These are phyloP conservation scores for Aquilaria malaccensis DNA, from an alignment of 345 rosid species.

Conservation along the genomic window DNA sequence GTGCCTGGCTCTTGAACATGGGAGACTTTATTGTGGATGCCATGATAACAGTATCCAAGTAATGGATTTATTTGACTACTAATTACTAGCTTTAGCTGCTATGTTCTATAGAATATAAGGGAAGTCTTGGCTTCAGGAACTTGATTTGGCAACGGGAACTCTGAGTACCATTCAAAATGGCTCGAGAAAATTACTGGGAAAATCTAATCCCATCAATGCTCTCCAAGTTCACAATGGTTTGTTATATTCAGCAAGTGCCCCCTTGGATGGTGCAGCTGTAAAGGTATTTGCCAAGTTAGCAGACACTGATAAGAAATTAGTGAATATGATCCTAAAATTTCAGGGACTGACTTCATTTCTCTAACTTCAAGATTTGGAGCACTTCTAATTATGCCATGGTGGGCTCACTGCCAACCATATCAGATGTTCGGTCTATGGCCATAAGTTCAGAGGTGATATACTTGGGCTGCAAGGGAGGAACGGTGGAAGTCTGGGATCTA, in stretches of 20 bases:
- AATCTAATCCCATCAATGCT: constrained; percentile 44
- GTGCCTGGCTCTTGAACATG: constrained; percentile 47
- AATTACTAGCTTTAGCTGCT: neutral
- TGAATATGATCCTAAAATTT: neutral
- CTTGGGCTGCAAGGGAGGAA: constrained; percentile 58
- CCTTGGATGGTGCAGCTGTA: constrained; percentile 48
- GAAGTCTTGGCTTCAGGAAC: constrained; percentile 32
- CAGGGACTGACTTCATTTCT: constrained; percentile 7
- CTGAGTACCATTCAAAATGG: constrained; percentile 44
- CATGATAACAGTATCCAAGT: constrained; percentile 69
- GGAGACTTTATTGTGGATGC: constrained; percentile 65
- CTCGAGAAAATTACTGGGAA: constrained; percentile 48
- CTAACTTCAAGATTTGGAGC: constrained; percentile 42
- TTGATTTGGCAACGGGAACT: constrained; percentile 66
- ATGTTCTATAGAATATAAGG: too few relatives aligned
- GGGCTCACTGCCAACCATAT: constrained; percentile 35
- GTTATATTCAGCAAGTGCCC: constrained; percentile 48
- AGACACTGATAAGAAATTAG: neutral
- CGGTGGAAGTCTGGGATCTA: constrained; percentile 54
- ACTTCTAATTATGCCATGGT: constrained; percentile 33
- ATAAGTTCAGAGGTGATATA: constrained; percentile 52
- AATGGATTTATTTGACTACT: neutral
- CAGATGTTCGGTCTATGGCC: constrained; percentile 41
- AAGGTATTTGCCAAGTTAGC: constrained; percentile 30
- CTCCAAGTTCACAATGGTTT: constrained; percentile 42